These are phyloP conservation scores for Lotmaria passim DNA, from an alignment of 208 protist genomes.

Conservation along the genomic window DNA sequence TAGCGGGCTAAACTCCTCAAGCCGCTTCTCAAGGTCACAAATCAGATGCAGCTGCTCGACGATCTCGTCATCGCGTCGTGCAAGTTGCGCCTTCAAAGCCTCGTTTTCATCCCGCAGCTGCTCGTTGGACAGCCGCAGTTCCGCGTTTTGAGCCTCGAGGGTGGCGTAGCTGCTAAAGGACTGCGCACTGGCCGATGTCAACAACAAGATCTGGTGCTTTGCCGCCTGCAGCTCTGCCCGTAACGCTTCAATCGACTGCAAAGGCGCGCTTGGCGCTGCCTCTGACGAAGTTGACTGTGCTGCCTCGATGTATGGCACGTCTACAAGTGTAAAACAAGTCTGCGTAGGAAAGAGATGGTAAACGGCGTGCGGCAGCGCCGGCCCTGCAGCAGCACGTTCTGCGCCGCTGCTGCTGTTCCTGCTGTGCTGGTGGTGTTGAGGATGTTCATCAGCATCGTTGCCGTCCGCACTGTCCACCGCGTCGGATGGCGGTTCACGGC, in stretches of 20 bases:
- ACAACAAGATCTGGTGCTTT: constrained; percentile 69
- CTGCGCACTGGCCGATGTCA: constrained; percentile 53
- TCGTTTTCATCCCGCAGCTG: constrained; percentile 42
- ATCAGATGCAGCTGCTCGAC: constrained; percentile 56
- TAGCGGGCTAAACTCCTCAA: constrained; percentile 25
- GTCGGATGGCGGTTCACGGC: background rate
- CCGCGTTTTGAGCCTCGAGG: constrained; percentile 57
- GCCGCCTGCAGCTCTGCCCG: constrained; percentile 44
- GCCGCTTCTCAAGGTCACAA: constrained; percentile 42
- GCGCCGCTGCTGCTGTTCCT: background rate
- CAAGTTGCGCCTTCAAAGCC: constrained; percentile 36
- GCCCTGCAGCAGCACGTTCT: background rate
- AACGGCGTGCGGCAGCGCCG: constrained; percentile 11
- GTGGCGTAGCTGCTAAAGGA: constrained; percentile 43
- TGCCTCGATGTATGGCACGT: constrained; percentile 1
- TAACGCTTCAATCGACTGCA: constrained; percentile 5
- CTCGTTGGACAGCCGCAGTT: constrained; percentile 38
- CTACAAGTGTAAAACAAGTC: constrained; percentile 6
- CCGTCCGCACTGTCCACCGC: no score
- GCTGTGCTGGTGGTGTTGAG: background rate
- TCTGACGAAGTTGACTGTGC: background rate
- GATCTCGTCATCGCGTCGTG: constrained; percentile 38
- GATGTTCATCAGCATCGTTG: no score
- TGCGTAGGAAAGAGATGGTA: constrained; percentile 28
- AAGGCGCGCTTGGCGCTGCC: background rate